phyloP scores from a whole-genome alignment of 75 land plant genomes.

The Pinus taeda region DNA sequence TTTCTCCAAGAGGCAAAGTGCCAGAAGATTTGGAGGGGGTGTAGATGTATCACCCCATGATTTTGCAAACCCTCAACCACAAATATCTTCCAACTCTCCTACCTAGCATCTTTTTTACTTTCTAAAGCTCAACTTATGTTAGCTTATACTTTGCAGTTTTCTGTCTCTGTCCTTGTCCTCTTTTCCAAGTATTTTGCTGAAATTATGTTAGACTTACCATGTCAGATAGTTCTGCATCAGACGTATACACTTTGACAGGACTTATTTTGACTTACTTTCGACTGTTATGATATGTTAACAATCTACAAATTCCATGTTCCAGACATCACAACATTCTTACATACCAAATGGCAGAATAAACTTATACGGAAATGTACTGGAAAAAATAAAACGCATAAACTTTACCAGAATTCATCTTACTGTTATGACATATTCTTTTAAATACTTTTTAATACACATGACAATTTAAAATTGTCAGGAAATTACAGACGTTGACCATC shows the following conservation, averaged over 20 bases:
- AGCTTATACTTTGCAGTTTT: background rate
- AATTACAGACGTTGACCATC: background rate
- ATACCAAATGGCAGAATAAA: background rate
- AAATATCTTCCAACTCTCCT: no score
- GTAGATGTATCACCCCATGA: no score
- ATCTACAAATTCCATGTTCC: background rate
- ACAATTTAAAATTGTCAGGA: background rate
- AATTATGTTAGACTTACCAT: background rate
- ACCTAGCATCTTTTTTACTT: no score
- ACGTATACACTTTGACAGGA: no score
- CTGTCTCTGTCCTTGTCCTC: background rate
- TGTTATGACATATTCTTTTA: background rate
- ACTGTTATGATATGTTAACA: background rate
- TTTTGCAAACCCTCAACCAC: no score
- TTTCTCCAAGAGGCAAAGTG: no score
- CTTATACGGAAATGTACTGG: background rate
- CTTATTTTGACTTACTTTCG: background rate
- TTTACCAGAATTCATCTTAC: background rate
- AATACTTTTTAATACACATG: background rate
- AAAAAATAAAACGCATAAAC: background rate
- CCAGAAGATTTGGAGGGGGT: no score
- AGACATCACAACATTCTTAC: background rate
- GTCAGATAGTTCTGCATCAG: no score
- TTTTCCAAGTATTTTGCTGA: background rate
- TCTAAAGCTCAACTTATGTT: background rate